Conservation (phyloP, 495 filamentous ascomycete genomes). For the Choiromyces venosus region DNA sequence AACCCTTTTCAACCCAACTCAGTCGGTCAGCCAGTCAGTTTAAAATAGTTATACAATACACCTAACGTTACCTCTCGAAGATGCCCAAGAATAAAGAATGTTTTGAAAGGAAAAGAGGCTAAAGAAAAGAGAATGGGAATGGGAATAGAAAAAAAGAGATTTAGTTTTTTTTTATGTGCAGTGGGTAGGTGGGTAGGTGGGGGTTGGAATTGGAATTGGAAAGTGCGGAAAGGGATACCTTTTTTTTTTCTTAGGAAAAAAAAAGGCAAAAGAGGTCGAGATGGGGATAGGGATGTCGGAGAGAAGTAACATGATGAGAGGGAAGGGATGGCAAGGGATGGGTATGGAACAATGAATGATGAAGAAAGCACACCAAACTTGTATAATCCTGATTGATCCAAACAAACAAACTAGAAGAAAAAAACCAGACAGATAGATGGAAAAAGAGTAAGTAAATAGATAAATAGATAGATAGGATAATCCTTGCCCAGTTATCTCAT, state of each 20-base stretch:
- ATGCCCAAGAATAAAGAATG: not conserved
- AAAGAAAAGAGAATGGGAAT: not conserved
- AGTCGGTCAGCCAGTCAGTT: not conserved
- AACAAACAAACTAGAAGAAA: conserved; percentile 20
- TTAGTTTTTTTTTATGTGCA: conserved; percentile 6
- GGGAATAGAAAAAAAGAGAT: not conserved
- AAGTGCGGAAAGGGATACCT: not conserved
- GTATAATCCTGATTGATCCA: conserved; percentile 13
- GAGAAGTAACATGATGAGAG: not conserved
- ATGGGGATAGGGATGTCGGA: too few relatives aligned
- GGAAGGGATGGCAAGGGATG: too few relatives aligned
- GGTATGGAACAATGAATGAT: not conserved
- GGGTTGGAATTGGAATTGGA: not conserved
- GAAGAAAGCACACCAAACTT: conserved; percentile 6
- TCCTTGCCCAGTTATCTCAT: conserved; percentile 18
- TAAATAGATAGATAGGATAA: not conserved
- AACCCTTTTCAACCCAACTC: too few relatives aligned
- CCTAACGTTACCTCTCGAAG: too few relatives aligned
- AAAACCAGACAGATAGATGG: conserved; percentile 10
- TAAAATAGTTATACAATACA: conserved; percentile 2
- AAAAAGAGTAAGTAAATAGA: conserved; percentile 9
- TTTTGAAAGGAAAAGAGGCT: not conserved
- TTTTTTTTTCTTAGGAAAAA: not conserved
- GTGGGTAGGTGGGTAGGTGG: not conserved
- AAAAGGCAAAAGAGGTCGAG: conserved; percentile 11